These are phyloP conservation scores for Lasiosphaeria ovina DNA, from an alignment of 495 filamentous ascomycete genomes.

Conservation along the genomic window DNA sequence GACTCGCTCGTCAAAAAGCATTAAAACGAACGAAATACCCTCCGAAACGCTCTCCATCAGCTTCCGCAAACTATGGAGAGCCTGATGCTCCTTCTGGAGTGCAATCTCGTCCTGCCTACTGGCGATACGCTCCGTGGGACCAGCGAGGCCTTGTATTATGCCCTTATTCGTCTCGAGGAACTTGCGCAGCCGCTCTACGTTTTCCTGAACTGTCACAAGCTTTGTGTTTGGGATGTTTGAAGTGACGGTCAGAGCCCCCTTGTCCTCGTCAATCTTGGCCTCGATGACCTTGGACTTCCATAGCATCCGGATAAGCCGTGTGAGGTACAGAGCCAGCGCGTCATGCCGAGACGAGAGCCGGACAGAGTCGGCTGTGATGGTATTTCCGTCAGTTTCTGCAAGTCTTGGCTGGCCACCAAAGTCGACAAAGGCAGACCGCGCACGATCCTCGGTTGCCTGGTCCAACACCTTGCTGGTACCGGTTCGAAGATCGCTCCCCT, in stretches of 20 bases:
- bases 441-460: conserved; percentile 74
- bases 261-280: conserved; percentile 35
- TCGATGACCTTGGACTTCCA: conserved; percentile 67
- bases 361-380: conserved; percentile 69
- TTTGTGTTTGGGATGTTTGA: conserved; percentile 63
- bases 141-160: conserved; percentile 88
- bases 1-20: conserved; percentile 88
- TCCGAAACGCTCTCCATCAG: conserved; percentile 85
- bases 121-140: conserved; percentile 71
- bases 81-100: conserved; percentile 89
- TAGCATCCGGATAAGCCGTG: conserved; percentile 76
- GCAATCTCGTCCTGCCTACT: conserved; percentile 87
- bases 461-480: conserved; percentile 74
- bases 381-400: conserved; percentile 68
- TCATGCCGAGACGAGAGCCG: conserved; percentile 84
- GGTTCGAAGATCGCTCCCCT: conserved; percentile 71
- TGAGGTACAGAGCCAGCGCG: conserved; percentile 82
- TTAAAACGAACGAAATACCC: conserved; percentile 90
- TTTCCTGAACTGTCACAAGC: conserved; percentile 71
- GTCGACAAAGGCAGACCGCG: conserved; percentile 83
- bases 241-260: conserved; percentile 57
- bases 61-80: conserved; percentile 77
- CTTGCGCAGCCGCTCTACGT: conserved; percentile 69
- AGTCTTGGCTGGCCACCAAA: conserved; percentile 79
- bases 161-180: conserved; percentile 83